A percentile compares a stretch with the other conserved stretches of the same genome.
These are phyloP conservation scores for Fusarium newnesense DNA, from an alignment of 2,329 filamentous ascomycete genomes.

Conservation along the genomic window DNA sequence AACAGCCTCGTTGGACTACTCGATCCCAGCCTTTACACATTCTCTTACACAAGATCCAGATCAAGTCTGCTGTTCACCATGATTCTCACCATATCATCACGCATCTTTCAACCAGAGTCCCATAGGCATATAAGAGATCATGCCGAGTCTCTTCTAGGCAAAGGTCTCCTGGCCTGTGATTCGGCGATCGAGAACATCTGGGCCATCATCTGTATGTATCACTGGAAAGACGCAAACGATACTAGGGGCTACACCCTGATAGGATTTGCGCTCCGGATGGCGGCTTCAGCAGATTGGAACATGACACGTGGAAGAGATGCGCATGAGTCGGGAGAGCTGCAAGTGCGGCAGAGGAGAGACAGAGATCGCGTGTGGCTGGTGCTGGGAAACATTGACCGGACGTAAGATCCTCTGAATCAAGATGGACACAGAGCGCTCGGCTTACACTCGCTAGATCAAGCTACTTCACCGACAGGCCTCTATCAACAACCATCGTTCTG, in stretches of 20 bases:
- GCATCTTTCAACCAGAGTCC: not conserved
- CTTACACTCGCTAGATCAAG: not conserved
- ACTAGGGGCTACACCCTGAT: not conserved
- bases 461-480: not conserved
- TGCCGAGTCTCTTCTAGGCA: not conserved
- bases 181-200: not conserved
- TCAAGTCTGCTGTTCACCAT: not conserved
- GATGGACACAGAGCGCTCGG: not conserved
- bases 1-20: not conserved
- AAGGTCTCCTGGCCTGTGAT: not conserved
- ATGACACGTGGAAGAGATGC: fast-evolving
- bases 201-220: slow-evolving; percentile 1
- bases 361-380: not conserved
- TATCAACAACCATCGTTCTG: fast-evolving
- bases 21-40: not conserved
- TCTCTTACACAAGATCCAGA: not conserved
- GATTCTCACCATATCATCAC: not conserved
- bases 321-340: fast-evolving
- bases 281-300: not conserved
- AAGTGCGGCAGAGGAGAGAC: not conserved
- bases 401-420: not conserved
- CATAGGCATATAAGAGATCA: not conserved
- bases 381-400: not conserved
- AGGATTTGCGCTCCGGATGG: not conserved
- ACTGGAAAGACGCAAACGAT: not conserved